Base-by-base conservation (phyloP, 257 asterid genomes). In the Linaria vulgaris region DNA sequence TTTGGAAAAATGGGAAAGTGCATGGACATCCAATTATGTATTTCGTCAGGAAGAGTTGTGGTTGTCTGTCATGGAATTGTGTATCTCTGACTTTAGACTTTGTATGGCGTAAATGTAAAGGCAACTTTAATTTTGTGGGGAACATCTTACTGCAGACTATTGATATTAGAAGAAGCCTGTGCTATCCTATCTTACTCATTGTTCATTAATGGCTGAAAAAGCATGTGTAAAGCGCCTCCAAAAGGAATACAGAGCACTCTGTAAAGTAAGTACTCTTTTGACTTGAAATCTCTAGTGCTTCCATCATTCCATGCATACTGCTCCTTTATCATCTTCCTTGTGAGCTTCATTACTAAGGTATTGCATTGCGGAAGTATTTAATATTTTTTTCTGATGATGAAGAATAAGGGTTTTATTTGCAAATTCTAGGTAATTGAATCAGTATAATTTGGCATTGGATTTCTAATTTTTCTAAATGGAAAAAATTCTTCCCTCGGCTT, bases 181-280 rank as follows among this genome's bases (percentile, higher is more conserved):
- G 73, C 48, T 62, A 62, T 65, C 45, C 64, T 37, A 37, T 49
- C 45, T 52, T 61, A 7, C 6, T 62, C 23, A 7, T 12, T 22
- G 23, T 49, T 24, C 44, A n/a, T 61, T 62, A 73, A 94, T 94
- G 99, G 81, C 96, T 49, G 90, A 81, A 74, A 90, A 74, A 51
- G 91, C 88, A 12, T 92, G 99, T 52, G 90, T 90, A 43, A 88
- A 87, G 82, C 97, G 99, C 72, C 96, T 94, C 41, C 99, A 88
- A 75, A 94, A 90, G 80, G 99, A 94, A 80, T 90, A 85, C 73
- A 80, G 97, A 84, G 84, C 97, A 61, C 92, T 94, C 47, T 88
- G 95, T 73, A 90, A 94, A 77, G 99, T 94, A 79, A 74, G 94
- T 48, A n/a, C 61, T 25, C 53, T 59, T 56, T 51, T 4, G n/a